phyloP scores from a whole-genome alignment of 345 rosid genomes.

The Citrus inodora region DNA sequence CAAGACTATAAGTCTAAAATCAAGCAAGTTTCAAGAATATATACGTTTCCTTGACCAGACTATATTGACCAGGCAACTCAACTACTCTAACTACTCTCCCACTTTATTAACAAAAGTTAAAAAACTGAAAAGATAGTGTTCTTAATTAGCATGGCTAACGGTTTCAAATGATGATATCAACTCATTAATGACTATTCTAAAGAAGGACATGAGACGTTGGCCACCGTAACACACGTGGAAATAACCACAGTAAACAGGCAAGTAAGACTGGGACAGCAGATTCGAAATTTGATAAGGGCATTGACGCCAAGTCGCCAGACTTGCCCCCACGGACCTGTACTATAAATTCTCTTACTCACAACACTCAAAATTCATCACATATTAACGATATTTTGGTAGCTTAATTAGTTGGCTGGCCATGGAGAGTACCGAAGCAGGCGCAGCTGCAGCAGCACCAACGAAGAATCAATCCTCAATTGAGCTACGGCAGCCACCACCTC shows the following conservation, averaged over 20 bases:
- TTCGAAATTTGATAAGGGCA: conserved; percentile 15
- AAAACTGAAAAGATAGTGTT: too few relatives aligned
- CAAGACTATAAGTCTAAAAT: too few relatives aligned
- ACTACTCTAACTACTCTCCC: too few relatives aligned
- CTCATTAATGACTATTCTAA: not conserved
- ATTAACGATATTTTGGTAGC: not conserved
- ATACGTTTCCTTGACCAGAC: too few relatives aligned
- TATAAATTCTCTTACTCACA: not conserved
- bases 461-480: not conserved
- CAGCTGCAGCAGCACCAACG: not conserved
- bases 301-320: not conserved
- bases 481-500: not conserved
- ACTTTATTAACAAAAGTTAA: too few relatives aligned
- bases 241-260: not conserved
- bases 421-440: not conserved
- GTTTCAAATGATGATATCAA: not conserved
- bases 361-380: not conserved
- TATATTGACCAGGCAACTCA: too few relatives aligned
- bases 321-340: conserved; percentile 7
- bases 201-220: not conserved
- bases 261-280: not conserved
- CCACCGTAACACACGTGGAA: not conserved
- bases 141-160: too few relatives aligned
- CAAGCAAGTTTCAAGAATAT: too few relatives aligned
- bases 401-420: not conserved